These are phyloP conservation scores for Protomyces lactucae-debilis DNA, from an alignment of 1,139 yeast species.

Conservation along the genomic window DNA sequence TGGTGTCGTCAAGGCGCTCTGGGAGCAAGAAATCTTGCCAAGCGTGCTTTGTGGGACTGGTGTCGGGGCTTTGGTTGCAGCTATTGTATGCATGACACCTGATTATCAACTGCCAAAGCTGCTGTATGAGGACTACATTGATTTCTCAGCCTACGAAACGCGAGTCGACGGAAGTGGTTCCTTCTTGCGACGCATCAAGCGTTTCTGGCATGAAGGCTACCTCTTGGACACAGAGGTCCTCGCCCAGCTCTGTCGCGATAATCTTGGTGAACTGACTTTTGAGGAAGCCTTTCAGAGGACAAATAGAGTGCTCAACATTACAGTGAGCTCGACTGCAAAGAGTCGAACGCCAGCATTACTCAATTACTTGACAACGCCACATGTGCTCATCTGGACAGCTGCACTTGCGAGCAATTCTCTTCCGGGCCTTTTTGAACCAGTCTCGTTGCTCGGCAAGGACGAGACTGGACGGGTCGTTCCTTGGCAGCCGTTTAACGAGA, in stretches of 20 bases:
- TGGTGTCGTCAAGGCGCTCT: slow-evolving; percentile 77
- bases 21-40: slow-evolving; percentile 72
- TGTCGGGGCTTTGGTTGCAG: slow-evolving; percentile 92
- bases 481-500: slow-evolving; percentile 49
- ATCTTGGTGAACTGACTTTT: slow-evolving; percentile 85
- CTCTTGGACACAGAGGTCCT: slow-evolving; percentile 77
- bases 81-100: slow-evolving; percentile 74
- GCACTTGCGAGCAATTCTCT: slow-evolving; percentile 95
- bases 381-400: slow-evolving; percentile 91
- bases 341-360: slow-evolving; percentile 62
- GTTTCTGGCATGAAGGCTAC: slow-evolving; percentile 46
- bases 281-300: slow-evolving; percentile 83
- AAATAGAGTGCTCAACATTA: slow-evolving; percentile 74
- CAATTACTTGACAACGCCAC: slow-evolving; percentile 90
- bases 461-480: slow-evolving; percentile 57
- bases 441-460: slow-evolving; percentile 77
- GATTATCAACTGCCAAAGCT: slow-evolving; percentile 55
- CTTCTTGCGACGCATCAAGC: slow-evolving; percentile 61
- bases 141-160: slow-evolving; percentile 48
- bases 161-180: slow-evolving; percentile 36
- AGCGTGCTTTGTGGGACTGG: slow-evolving; percentile 88
- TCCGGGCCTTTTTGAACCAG: slow-evolving; percentile 85
- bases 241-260: slow-evolving; percentile 64
- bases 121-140: slow-evolving; percentile 36
- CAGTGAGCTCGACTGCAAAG: slow-evolving; percentile 69